These are phyloP conservation scores for Schwanniomyces polymorphus DNA, from an alignment of 805 yeast species.

Conservation along the genomic window DNA sequence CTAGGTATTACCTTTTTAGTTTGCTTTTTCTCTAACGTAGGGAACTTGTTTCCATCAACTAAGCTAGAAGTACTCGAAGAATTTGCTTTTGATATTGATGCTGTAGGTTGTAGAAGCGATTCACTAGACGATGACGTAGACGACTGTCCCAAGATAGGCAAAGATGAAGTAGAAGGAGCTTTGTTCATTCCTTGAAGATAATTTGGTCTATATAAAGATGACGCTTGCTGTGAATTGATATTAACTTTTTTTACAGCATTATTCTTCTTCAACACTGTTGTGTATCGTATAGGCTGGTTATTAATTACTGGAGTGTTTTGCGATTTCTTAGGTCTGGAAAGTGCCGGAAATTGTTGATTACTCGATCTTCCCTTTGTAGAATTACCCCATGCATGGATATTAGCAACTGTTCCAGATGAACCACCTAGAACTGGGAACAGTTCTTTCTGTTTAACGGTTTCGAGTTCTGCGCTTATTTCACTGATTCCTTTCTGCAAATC, in stretches of 20 bases:
- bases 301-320: conserved; percentile 13
- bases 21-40: conserved; percentile 46
- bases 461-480: conserved; percentile 20
- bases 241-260: conserved; percentile 6
- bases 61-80: conserved; percentile 10
- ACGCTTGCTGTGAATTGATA: conserved; percentile 15
- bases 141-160: conserved; percentile 28
- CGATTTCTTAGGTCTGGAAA: conserved; percentile 25
- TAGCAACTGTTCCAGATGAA: conserved; percentile 5
- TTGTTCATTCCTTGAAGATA: conserved; percentile 25
- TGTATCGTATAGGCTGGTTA: conserved; percentile 32
- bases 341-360: conserved; percentile 33
- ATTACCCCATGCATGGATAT: conserved; percentile 27
- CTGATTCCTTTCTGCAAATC: conserved; percentile 38
- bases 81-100: conserved; percentile 12
- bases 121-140: conserved; percentile 20
- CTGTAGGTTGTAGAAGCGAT: conserved; percentile 4
- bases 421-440: conserved; percentile 53
- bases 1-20: conserved; percentile 48
- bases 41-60: conserved; percentile 40
- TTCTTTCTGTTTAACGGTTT: conserved; percentile 23
- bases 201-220: conserved; percentile 25
- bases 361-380: conserved; percentile 5
- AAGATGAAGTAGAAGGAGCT: conserved; percentile 20
- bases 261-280: conserved; percentile 27